Conservation (phyloP, 2,329 filamentous ascomycete genomes). For the Didymella arachidicola region DNA sequence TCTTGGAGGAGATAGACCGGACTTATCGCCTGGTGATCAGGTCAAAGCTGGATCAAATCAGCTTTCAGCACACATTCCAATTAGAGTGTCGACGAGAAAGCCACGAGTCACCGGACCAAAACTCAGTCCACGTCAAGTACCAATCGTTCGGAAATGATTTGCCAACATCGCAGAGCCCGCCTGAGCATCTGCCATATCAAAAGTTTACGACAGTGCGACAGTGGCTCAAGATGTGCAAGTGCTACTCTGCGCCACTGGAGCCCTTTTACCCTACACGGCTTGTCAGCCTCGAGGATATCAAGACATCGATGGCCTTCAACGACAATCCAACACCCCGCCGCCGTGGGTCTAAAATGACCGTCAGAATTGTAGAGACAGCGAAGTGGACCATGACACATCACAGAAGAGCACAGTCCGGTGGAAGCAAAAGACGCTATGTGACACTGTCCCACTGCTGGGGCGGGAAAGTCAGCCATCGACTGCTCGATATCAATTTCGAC, state of each 20-base stretch:
- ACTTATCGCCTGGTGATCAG: not conserved
- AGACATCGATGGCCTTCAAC: not conserved
- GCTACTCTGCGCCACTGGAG: not conserved
- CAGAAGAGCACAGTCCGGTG: too few relatives aligned
- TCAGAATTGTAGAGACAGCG: not conserved
- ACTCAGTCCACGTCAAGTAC: not conserved
- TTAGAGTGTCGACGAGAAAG: not conserved
- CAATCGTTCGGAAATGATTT: not conserved
- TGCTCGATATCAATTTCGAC: not conserved
- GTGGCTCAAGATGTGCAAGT: not conserved
- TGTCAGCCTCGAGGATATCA: not conserved
- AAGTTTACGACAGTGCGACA: not conserved
- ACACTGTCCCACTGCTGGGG: slow-evolving; percentile 9
- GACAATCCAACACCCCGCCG: not conserved
- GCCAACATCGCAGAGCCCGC: not conserved
- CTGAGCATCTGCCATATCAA: not conserved
- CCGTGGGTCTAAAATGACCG: not conserved
- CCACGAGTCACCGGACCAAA: not conserved
- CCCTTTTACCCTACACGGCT: not conserved
- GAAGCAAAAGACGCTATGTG: not conserved
- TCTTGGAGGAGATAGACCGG: not conserved
- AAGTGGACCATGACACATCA: too few relatives aligned
- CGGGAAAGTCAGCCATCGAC: not conserved
- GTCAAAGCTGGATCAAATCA: not conserved
- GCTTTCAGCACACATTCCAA: not conserved